Evolutionary conservation across 768 basidiomycete genomes (phyloP).

Genomic region (Pleurotus citrinopileatus): DNA sequence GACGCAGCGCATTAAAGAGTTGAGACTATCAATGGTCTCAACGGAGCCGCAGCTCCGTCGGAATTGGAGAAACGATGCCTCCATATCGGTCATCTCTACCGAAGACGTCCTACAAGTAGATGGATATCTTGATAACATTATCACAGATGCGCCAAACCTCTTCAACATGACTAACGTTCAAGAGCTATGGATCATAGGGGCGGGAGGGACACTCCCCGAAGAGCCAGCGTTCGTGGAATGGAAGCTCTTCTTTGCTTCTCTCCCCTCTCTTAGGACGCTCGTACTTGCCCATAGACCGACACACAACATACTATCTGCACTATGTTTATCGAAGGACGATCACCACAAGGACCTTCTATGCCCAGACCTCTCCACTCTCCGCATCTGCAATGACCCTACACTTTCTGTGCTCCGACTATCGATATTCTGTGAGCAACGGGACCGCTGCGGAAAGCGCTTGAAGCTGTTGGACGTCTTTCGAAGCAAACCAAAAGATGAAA

Average conservation of each 20-base stretch:
- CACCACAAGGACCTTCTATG: background rate
- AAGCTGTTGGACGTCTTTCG: background rate
- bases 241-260: background rate
- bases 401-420: background rate
- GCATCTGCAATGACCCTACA: background rate
- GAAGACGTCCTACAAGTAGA: too few relatives aligned
- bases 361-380: background rate
- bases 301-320: background rate
- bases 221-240: background rate
- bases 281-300: background rate
- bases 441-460: background rate
- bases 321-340: background rate
- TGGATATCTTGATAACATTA: too few relatives aligned
- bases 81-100: too few relatives aligned
- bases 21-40: background rate
- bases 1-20: background rate
- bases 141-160: background rate
- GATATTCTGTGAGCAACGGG: background rate
- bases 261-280: background rate
- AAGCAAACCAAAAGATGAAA: too few relatives aligned
- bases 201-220: too few relatives aligned
- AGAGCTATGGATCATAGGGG: background rate
- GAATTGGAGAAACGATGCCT: too few relatives aligned
- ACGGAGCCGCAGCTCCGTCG: background rate
- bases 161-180: background rate